Percentiles rank a stretch among this genome's conserved stretches.
These are phyloP conservation scores for Bremia lactucae DNA, from an alignment of 352 stramenopile species.

Conservation along the genomic window DNA sequence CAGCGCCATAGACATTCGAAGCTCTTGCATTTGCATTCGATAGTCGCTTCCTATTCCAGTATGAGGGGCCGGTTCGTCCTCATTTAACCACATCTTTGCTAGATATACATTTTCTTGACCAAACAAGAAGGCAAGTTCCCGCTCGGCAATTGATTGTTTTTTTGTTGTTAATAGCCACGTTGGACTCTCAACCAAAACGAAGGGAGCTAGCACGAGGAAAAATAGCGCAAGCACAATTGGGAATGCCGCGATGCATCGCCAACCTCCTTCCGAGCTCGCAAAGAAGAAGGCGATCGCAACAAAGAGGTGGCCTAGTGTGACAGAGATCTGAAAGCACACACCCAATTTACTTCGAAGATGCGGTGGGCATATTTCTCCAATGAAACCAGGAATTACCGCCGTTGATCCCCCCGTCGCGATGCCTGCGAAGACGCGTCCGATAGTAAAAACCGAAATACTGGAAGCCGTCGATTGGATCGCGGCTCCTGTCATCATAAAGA, in stretches of 20 bases:
- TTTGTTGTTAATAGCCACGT: conserved; percentile 30
- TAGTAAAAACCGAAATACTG: conserved; percentile 23
- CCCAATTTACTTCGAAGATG: conserved; percentile 28
- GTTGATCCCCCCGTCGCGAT: conserved; percentile 31
- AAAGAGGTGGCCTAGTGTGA: conserved; percentile 35
- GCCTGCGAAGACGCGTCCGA: conserved; percentile 37
- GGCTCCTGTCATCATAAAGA: conserved; percentile 36
- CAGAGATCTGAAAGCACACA: conserved; percentile 34
- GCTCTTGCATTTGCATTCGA: conserved; percentile 12
- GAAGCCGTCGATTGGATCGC: conserved; percentile 17
- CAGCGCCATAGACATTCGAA: conserved; percentile 15
- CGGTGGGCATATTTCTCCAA: conserved; percentile 37
- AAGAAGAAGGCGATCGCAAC: conserved; percentile 42
- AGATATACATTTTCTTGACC: conserved; percentile 21
- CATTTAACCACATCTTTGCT: conserved; percentile 28
- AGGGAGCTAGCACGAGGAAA: conserved; percentile 27
- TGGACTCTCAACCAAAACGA: conserved; percentile 39
- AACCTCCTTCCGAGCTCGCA: conserved; percentile 31
- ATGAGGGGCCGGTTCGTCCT: conserved; percentile 13
- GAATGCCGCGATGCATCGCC: conserved; percentile 41
- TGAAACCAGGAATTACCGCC: conserved; percentile 26
- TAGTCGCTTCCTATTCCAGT: conserved; percentile 15
- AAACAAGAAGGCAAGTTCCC: conserved; percentile 21
- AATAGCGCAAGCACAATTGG: conserved; percentile 25
- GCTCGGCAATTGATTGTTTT: conserved; percentile 13